Evolutionary conservation across 768 basidiomycete species (phyloP).

Genomic region (Tylopilus intermedius): DNA sequence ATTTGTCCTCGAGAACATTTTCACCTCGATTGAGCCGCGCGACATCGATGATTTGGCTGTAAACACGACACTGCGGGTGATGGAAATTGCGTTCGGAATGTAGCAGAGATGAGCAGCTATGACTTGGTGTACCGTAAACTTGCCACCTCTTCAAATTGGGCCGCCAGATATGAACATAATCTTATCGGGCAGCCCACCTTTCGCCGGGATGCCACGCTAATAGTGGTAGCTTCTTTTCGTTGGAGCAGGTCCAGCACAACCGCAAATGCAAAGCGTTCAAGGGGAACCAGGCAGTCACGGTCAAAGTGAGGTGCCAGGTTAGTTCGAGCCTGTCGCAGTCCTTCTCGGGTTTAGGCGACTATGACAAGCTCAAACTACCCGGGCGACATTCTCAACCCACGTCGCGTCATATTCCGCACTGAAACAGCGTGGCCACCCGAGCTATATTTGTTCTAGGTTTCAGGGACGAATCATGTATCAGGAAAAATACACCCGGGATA

Average conservation of each 20-base stretch:
- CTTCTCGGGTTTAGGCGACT: not conserved
- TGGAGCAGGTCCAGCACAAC: not conserved
- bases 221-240: not conserved
- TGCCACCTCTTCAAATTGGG: not conserved
- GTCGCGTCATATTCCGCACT: not conserved
- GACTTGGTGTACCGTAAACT: not conserved
- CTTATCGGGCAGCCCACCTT: not conserved
- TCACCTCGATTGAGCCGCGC: conserved; percentile 13
- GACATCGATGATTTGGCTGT: not conserved
- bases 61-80: conserved; percentile 4
- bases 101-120: not conserved
- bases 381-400: not conserved
- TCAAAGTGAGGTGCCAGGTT: not conserved
- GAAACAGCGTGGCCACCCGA: conserved; percentile 3
- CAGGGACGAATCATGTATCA: conserved; percentile 2
- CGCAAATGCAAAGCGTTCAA: not conserved
- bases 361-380: not conserved
- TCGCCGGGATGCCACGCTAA: not conserved
- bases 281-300: not conserved
- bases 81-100: not conserved
- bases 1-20: not conserved
- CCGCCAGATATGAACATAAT: not conserved
- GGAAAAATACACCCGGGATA: conserved; percentile 3
- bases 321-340: not conserved
- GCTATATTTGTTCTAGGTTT: not conserved